Evolutionary conservation across 2,329 filamentous ascomycete genomes (phyloP), one percentile per base, ranked within the genome.

Genomic region (Purpureocillium lavendulum): DNA sequence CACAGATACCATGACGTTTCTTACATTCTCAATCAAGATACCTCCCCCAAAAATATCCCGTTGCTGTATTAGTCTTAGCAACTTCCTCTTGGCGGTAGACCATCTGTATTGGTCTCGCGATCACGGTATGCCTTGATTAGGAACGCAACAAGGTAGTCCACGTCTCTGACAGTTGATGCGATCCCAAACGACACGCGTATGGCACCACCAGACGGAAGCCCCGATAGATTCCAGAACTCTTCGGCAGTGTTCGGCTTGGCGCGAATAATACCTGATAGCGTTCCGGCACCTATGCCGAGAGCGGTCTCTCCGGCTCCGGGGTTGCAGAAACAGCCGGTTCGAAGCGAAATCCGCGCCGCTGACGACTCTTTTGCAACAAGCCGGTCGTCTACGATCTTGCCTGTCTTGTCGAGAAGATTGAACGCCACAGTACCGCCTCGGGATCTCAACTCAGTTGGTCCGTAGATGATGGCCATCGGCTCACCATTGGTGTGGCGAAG

Each of bases 251-350:
- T 39, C 13, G 17, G 33, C 21, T 26, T 26, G 13, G 21, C 24
- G 5, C n/a, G 11, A 11, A 30, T 24, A 11, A 40, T 34, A 14
- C 33, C 30, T n/a, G 13, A 13, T n/a, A 44, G 17, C 3, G 21
- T 16, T 4, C 15, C 26, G 9, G 32, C 16, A 3, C 49, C 42
- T n/a, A 64, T 35, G 3, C 49, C 54, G 13, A 65, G 51, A 0
- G 60, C 60, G 2, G 47, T 46, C 48, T 65, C 62, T 13, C 58
- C 58, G 0, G 53, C 63, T 3, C 64, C 63, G 0, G 64, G 64
- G 30, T 67, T 66, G 43, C 64, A 66, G 45, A 66, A 66, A 35
- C 64, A 67, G 4, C 64, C 64, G 2, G 62, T 65, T 10, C 63
- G 53, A 8, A 67, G 42, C 6, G 62, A 65, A 18, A 67, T 65